Base-by-base conservation (phyloP, 129 eudicot species). In the Solidago caesia region DNA sequence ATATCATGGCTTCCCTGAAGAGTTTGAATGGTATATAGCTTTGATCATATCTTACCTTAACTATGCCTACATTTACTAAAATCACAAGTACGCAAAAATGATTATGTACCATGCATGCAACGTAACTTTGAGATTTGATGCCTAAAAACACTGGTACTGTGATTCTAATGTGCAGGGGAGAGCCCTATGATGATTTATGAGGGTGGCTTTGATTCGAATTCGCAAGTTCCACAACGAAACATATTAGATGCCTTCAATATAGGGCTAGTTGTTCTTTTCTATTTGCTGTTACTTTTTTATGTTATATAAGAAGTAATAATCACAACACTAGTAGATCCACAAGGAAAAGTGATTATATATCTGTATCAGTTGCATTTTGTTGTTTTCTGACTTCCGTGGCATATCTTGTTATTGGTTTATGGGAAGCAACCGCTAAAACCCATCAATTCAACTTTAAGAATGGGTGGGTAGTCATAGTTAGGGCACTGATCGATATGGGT, bases 401-500 rank as follows among this genome's bases (percentile, higher is more conserved):
- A 33, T 82, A 82, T 68, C 63, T 75, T 65, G 75, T 84, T 48
- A 49, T 75, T 75, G 85, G 80, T 62, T 65, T 82, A 52, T 74
- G 83, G 81, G 74, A 49, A 8, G 48, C 80, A 41, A 73, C 80
- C 15, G 59, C 59, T 25, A 41, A 13, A 71, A 56, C 44, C 43
- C 60, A 61, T 61, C 64, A 73, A 47, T 27, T 25, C 39, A 33
- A 33, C 39, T 33, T 33, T 33, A 33, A 33, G 42, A 73, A 16
- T 42, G 82, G 84, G 89, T 67, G 76, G 70, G 43, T 60, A 41
- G 52, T 43, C 71, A 61, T 78, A 51, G 48, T 39, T 64, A 82
- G 84, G 58, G 79, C 84, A 15, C 43, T 89, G 8, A 46, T 21
- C 21, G 21, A 21, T 84, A 45, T 89, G 91, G 91, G 74, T 64